phyloP scores from a whole-genome alignment of 257 asterid genomes.

The Solanum boliviense region DNA sequence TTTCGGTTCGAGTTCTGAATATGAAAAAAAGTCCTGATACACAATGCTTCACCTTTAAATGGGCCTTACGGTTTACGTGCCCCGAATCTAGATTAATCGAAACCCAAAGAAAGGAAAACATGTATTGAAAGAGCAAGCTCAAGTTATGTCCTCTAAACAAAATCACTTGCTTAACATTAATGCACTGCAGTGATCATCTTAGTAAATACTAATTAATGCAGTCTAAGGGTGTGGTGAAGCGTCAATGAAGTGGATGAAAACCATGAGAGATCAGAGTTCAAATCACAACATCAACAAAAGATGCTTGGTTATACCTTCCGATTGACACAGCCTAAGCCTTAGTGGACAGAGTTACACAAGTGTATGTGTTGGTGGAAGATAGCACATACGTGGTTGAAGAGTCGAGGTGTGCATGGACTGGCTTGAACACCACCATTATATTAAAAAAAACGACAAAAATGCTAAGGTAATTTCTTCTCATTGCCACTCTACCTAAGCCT shows the following conservation, averaged over 20 bases:
- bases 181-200: no score
- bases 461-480: not conserved
- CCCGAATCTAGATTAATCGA: not conserved
- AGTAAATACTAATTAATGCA: no score
- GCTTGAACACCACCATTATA: not conserved
- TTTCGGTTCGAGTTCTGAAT: not conserved
- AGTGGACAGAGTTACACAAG: no score
- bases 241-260: not conserved
- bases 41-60: not conserved
- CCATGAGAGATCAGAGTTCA: not conserved
- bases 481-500: not conserved
- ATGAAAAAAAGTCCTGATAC: accelerated
- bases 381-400: not conserved
- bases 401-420: no score
- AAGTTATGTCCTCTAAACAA: not conserved
- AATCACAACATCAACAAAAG: not conserved
- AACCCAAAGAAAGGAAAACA: not conserved
- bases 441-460: not conserved
- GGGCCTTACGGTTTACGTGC: accelerated
- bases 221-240: not conserved
- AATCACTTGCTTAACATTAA: not conserved
- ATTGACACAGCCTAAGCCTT: no score
- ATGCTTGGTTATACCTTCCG: no score
- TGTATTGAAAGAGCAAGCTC: not conserved
- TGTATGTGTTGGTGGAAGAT: not conserved